These are phyloP conservation scores for Leishmania major DNA, from an alignment of 208 protist species.

Conservation along the genomic window DNA sequence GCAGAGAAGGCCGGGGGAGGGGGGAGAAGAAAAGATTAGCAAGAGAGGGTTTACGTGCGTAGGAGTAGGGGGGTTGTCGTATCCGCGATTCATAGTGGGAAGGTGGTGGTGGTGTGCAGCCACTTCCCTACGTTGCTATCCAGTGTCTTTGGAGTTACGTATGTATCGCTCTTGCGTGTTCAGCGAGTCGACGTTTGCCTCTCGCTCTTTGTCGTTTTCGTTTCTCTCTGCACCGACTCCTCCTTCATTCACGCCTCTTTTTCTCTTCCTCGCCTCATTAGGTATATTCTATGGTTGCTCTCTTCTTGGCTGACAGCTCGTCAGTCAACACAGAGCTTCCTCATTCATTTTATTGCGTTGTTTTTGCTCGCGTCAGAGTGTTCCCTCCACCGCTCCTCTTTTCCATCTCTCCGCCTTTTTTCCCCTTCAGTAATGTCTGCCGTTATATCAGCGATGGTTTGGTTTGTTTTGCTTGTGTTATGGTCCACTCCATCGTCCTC, in stretches of 20 bases:
- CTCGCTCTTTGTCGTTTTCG: not conserved
- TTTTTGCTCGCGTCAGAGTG: not conserved
- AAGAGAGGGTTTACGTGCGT: not conserved
- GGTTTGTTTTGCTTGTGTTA: too few species aligned
- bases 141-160: not conserved
- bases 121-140: not conserved
- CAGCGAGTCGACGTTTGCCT: not conserved
- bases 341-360: not conserved
- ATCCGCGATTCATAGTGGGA: not conserved
- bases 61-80: not conserved
- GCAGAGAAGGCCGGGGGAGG: not conserved
- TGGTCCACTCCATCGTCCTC: not conserved
- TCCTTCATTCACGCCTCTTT: not conserved
- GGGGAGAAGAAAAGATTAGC: too few species aligned
- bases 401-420: too few species aligned
- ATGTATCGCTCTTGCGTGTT: not conserved
- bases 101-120: not conserved
- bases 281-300: too few species aligned
- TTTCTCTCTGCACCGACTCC: not conserved
- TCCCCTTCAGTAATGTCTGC: not conserved
- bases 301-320: too few species aligned
- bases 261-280: not conserved
- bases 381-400: too few species aligned
- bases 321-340: too few species aligned
- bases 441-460: not conserved